Base-by-base conservation (phyloP, 306 rosid species). In the Sicyos baderoa region DNA sequence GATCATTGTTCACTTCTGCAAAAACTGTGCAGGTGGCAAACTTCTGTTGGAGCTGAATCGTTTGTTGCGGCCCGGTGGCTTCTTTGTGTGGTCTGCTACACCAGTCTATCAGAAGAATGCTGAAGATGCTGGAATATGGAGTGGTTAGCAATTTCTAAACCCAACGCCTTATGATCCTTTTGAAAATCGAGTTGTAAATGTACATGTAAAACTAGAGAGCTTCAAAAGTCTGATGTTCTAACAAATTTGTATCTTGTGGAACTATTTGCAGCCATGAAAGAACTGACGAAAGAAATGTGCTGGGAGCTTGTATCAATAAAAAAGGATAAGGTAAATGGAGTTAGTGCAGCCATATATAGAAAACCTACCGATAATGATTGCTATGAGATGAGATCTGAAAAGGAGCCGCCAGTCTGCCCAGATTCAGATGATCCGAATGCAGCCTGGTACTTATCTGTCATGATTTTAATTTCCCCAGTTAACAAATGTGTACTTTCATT, bases 11-110 rank as follows among this genome's bases (percentile, higher is more conserved):
- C 73, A 76, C 73, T 32, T 40, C 70, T 80, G 66, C 54, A 68
- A 22, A 56, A 42, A 51, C 47, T 81, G 68, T 82, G 84, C 83
- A 94, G 99, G 99, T 80, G 99, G 99, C 72, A 94, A 94, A 76
- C 97, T 94, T 85, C 96, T 94, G 60, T 74, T 94, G 85, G 99
- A 94, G 85, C 83, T 94, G 73, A 94, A 94, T 78, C 89, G 99
- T 68, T 77, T 94, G 63, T 82, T 94, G 91, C 85, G 99, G 52
- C 99, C 99, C 75, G 99, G 99, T 22, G 99, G 99, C 69, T 86
- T 77, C 87, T 90, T 94, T 72, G 89, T 94, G 23, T 94, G 99
- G 99, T 94, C 99, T 84, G 99, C 99, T 74, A 94, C 99, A 76
- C 99, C 99, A 19, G 70, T 94, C 72, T 94, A 94, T 83, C 96